Base-by-base conservation (phyloP, 768 basidiomycete genomes). In the Mycena indigotica region DNA sequence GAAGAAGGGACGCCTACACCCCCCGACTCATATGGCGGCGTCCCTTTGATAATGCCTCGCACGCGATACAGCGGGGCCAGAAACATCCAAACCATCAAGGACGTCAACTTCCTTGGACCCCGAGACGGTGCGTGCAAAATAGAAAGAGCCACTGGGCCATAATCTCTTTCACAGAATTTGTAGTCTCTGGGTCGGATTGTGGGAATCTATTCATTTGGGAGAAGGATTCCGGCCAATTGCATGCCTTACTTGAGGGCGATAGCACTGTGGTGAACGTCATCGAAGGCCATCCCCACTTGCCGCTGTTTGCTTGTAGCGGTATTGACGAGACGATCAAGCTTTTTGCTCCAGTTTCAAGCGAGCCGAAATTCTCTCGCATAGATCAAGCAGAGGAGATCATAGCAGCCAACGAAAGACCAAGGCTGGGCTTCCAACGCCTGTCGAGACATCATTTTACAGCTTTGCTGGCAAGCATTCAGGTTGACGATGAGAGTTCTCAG, bases 151-250 rank as follows among this genome's bases (percentile, higher is more conserved):
- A 10, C 10, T 10, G 19, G 21, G 16, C 24, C 16, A 45, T 45
- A n/a, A n/a, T n/a, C n/a, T 45, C 8, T 21, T 45, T 21, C 24
- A 8, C 41, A 45, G 89, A 95, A 70, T 90, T 80, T 56, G 82
- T 95, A 21, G 78, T 83, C 13, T 93, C 91, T 23, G 93, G 93
- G 5, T 92, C 89, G 3, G 93, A 96, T 65, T 92, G 94, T 61
- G 90, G 90, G 2, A 86, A 91, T 67, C 87, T 89, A 70, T 96
- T 96, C 69, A 77, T 95, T 15, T 96, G 93, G 93, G 76, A 83
- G 58, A 95, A 95, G 67, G 70, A 73, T 17, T 80, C 80, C 16
- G 87, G 85, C 0, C 70, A 70, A 13, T 70, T 95, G 10, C 82
- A 84, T 53, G 90, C 88, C 15, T 85, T 96, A 44, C 85, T 91